Evolutionary conservation across 2,329 filamentous ascomycete genomes (phyloP).

Genomic region (Xylaria digitata): DNA sequence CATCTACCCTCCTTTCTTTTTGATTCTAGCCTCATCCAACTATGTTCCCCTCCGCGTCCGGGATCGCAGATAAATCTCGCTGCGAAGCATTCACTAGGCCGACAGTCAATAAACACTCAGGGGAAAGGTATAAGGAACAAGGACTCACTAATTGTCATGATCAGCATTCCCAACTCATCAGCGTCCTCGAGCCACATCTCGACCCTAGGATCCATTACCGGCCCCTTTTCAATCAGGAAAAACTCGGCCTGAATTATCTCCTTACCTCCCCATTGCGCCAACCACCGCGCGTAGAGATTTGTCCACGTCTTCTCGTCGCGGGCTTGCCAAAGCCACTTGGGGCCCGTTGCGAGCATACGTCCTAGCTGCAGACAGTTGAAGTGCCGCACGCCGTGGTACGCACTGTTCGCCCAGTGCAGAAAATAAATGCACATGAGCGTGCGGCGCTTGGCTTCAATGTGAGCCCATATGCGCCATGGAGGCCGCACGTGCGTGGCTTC

Average conservation of each 20-base stretch:
- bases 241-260: slow-evolving; percentile 51
- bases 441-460: slow-evolving; percentile 68
- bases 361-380: slow-evolving; percentile 53
- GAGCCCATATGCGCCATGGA: slow-evolving; percentile 52
- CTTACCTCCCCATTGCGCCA: slow-evolving; percentile 50
- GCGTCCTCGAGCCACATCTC: slow-evolving; percentile 57
- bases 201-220: slow-evolving; percentile 48
- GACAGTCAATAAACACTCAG: slow-evolving; percentile 10
- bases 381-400: slow-evolving; percentile 49
- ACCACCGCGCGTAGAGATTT: slow-evolving; percentile 49
- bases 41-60: slow-evolving; percentile 21
- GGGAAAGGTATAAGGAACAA: neutral
- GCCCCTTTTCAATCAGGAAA: slow-evolving; percentile 45
- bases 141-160: slow-evolving; percentile 50
- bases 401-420: slow-evolving; percentile 55
- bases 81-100: slow-evolving; percentile 31
- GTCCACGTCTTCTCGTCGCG: slow-evolving; percentile 51
- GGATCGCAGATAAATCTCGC: slow-evolving; percentile 20
- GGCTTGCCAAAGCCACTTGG: slow-evolving; percentile 55
- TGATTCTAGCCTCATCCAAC: neutral
- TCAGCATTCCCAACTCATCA: slow-evolving; percentile 56
- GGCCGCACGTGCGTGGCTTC: slow-evolving; percentile 50
- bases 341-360: slow-evolving; percentile 54
- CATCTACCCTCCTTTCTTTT: neutral
- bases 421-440: slow-evolving; percentile 52